These are phyloP conservation scores for Coprinopsis cinerea DNA, from an alignment of 768 basidiomycete genomes.

Conservation along the genomic window DNA sequence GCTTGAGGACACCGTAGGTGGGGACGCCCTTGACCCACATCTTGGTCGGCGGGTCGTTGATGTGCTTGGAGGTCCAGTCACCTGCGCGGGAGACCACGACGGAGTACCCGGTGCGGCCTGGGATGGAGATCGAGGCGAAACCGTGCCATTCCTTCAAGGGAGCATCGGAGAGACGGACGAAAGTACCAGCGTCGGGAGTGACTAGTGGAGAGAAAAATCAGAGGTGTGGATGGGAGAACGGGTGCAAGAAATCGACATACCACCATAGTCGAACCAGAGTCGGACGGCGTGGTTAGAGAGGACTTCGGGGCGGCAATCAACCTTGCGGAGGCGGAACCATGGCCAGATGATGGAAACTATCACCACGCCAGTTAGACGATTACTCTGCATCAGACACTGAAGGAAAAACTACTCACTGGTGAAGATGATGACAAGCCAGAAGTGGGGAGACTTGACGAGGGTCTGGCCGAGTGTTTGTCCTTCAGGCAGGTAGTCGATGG, in stretches of 20 bases:
- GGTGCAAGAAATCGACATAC: constrained; percentile 32
- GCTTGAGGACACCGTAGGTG: constrained; percentile 43
- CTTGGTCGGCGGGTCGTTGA: constrained; percentile 42
- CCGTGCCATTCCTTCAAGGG: constrained; percentile 48
- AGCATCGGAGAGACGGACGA: constrained; percentile 21
- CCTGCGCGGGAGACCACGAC: constrained; percentile 50
- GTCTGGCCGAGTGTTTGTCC: constrained; percentile 33
- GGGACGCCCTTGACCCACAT: constrained; percentile 53
- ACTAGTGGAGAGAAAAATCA: constrained; percentile 1
- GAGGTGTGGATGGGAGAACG: constrained; percentile 8
- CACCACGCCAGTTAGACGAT: constrained; percentile 23
- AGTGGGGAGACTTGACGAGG: constrained; percentile 38
- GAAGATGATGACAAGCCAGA: constrained; percentile 37
- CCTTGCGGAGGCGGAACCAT: constrained; percentile 47
- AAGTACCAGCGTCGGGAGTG: constrained; percentile 13
- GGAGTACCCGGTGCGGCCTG: constrained; percentile 39
- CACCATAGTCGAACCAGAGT: constrained; percentile 45
- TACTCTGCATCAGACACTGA: background rate
- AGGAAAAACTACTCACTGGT: constrained; percentile 16
- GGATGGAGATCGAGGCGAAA: constrained; percentile 37
- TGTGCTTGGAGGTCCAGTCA: constrained; percentile 49
- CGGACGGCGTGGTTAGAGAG: constrained; percentile 51
- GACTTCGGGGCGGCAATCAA: constrained; percentile 42
- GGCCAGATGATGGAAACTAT: constrained; percentile 38
- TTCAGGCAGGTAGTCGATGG: constrained; percentile 27